Base-by-base conservation (phyloP, 225 moss, liverwort and hornwort species). In the Bryum argenteum region DNA sequence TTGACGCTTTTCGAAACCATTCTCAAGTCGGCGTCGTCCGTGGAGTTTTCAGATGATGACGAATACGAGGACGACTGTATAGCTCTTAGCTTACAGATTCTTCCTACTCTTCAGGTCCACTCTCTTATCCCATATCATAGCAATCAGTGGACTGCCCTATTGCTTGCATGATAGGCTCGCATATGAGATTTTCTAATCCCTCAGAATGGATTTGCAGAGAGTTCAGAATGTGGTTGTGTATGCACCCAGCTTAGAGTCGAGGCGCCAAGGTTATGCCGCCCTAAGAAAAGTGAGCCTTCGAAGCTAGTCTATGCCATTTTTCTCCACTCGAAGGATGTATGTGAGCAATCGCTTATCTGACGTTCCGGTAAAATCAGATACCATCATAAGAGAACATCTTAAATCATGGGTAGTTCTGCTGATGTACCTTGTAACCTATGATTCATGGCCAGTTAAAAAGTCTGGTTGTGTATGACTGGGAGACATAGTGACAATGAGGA, bases 51-150 rank as follows among this genome's bases (percentile, higher is more conserved):
- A 47, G 54, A 22, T 17, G 76, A 71, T 75, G 80, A 57, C 52
- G 78, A 71, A 64, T 76, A 78, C 52, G 73, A 63, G 21, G 88
- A 87, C 39, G 81, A 82, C 37, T 79, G 54, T 80, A 67, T 80
- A 11, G 71, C 81, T 26, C 63, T 89, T 56, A 77, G 82, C 43
- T 55, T 89, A 43, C 80, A 76, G 75, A 82, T 87, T 63, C 45
- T 79, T 56, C 87, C 89, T 63, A 76, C 89, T 55, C 81, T 96
- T 79, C 87, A 96, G 95, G 93, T 95, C 76, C 53, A 54, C 51
- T 48, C 66, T 53, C 2, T 43, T 58, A 15, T 72, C 24, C 58
- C 69, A 59, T 68, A 18, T 57, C 69, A 17, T 41, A 56, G 54
- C 16, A 51, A 19, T 58, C 5, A 5, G 28, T 28, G 2, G 28